Percentiles rank a stretch among this genome's conserved stretches.
These are phyloP conservation scores for Saraca asoca DNA, from an alignment of 331 rosid genomes.

Conservation along the genomic window DNA sequence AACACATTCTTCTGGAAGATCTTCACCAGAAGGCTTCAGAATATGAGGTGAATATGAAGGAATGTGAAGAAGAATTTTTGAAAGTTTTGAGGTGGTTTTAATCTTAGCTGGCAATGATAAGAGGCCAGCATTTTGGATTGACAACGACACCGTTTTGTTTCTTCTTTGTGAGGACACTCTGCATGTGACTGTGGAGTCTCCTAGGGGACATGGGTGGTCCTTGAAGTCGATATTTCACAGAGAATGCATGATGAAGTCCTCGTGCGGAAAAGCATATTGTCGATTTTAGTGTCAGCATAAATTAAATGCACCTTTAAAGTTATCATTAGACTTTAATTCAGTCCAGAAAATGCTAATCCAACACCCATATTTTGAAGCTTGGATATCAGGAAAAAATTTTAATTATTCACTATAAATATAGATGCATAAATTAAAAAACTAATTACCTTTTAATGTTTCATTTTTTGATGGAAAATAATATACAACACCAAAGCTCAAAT, in stretches of 20 bases:
- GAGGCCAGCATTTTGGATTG: conserved; percentile 44
- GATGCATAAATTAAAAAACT: no score
- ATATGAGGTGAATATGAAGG: conserved; percentile 29
- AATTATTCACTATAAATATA: no score
- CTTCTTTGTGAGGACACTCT: conserved; percentile 32
- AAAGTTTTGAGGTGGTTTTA: conserved; percentile 22
- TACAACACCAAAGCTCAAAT: no score
- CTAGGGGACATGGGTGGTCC: conserved; percentile 24
- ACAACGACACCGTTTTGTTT: conserved; percentile 35
- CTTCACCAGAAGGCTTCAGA: background rate
- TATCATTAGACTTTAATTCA: conserved; percentile 7
- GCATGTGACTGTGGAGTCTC: conserved; percentile 47
- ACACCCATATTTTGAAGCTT: no score
- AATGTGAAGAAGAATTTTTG: conserved; percentile 19
- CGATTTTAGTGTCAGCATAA: conserved; percentile 11
- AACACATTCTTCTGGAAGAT: conserved; percentile 15
- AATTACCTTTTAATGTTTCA: no score
- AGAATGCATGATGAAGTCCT: conserved; percentile 34
- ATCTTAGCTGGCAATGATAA: conserved; percentile 46
- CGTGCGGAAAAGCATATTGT: conserved; percentile 37
- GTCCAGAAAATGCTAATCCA: background rate
- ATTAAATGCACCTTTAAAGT: background rate
- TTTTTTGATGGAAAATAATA: no score
- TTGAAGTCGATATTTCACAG: conserved; percentile 14
- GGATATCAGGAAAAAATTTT: no score